Evolutionary conservation across 805 yeast genomes (phyloP), one percentile per base, ranked within the genome.

Genomic region (Candida rishiriensis): DNA sequence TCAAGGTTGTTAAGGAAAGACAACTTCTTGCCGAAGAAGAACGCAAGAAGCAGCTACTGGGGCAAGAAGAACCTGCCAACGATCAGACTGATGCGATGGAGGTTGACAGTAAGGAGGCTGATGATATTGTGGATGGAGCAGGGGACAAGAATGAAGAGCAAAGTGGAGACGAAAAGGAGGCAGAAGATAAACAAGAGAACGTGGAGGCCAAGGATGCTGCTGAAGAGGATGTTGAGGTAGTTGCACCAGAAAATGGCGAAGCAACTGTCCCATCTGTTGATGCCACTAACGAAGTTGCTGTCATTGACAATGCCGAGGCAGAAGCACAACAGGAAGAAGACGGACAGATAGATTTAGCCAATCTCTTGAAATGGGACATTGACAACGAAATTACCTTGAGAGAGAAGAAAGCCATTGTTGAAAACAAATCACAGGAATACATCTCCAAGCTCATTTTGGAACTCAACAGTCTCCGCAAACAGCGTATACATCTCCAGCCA

Each of bases 381-480:
- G 56, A 51, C n/a, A 52, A 59, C 29, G 44, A 45, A 10, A 54
- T 64, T 9, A 43, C 50, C 1, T 55, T 52, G 2, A 55, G 51
- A 6, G 69, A 64, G 33, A 47, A 49, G 35, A 49, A 57, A 10
- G 52, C 52, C 9, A 51, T 64, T 7, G 45, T 46, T 38, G 42
- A 39, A 1, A 49, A 54, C 26, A 44, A 48, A n/a, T 51, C 53
- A 18, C 69, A 65, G 42, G 57, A 72, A 40, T 61, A 69, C 15
- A 69, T 82, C 32, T 70, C 73, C 28, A 56, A 64, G 37, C 63
- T 75, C 36, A 53, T 85, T 17, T 51, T 70, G 10, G 73, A 78
- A 45, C 59, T 85, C 21, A 76, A 77, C 49, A 63, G 64, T 18
- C 47, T 78, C 29, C 81, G 85, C 57, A 66, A 72, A 14, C 16